Evolutionary conservation across 2,329 filamentous ascomycete species (phyloP), one percentile per base, ranked within the genome.

Genomic region (Beauveria scarabaeidicola): DNA sequence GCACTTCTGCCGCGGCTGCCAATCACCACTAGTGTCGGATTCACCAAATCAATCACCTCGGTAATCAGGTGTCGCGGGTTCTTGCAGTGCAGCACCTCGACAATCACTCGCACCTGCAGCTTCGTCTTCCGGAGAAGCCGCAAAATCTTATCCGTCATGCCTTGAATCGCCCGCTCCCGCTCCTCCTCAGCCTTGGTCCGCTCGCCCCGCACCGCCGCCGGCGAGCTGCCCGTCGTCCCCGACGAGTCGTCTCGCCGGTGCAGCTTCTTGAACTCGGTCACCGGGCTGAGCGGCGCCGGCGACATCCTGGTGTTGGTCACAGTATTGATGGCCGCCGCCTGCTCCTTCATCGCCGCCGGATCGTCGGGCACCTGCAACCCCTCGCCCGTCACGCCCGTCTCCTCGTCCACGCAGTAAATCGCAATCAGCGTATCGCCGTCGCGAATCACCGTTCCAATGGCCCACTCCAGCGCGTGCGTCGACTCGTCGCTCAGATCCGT

Each of bases 61-160:
- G 91, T 96, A 64, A 99, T 91, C 77, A 97, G 82, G 72, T 97
- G 92, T 72, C 94, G 93, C 4, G 94, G 91, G 69, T 90, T 97
- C 80, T 97, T 97, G 86, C 94, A 97, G 74, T 97, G 94, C 65
- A 99, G 88, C 29, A 97, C 93, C 74, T 99, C 94, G 38, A 99
- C 88, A 54, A 96, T 91, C 52, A 97, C 89, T 61, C 91, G 86
- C 52, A 97, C 92, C 72, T 99, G 93, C 61, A 99, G 78, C 64
- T 89, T 85, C 1, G 94, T 99, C 79, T 96, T 96, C 62, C 93
- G 83, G 61, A 99, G 75, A 50, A 97, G 77, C 64, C 87, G 89
- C n/a, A 94, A 83, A 58, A 96, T 90, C 38, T 88, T 84, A 59
- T 93, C 84, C 1, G 90, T 92, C 62, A 99, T 91, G 60, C 88